These are phyloP conservation scores for Dendrocalamus latiflorus DNA, from an alignment of 202 grass and related monocot species.

Conservation along the genomic window DNA sequence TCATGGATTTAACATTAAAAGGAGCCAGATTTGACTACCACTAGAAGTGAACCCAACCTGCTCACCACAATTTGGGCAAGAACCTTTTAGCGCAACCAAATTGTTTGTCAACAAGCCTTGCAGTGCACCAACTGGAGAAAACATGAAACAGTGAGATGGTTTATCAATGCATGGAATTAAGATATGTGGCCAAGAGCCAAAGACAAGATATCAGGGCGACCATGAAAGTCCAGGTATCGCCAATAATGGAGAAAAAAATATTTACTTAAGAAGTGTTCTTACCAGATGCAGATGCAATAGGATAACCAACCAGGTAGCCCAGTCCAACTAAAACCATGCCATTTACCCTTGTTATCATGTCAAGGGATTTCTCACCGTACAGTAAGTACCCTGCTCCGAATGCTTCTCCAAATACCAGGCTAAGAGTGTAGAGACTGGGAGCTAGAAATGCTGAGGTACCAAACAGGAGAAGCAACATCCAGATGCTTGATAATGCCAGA, in stretches of 20 bases:
- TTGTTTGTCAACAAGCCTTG: conserved; percentile 65
- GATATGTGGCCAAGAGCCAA: not conserved
- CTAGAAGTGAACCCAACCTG: conserved; percentile 51
- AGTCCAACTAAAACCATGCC: conserved; percentile 54
- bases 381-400: conserved; percentile 50
- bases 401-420: conserved; percentile 32
- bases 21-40: not conserved
- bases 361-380: conserved; percentile 39
- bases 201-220: too few species aligned
- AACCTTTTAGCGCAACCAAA: conserved; percentile 87
- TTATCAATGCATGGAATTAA: not conserved
- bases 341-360: conserved; percentile 42
- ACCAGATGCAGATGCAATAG: conserved; percentile 76
- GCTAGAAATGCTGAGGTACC: conserved; percentile 58
- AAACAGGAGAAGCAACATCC: conserved; percentile 68
- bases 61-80: conserved; percentile 88
- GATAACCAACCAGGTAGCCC: conserved; percentile 68
- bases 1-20: not conserved
- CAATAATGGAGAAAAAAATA: not conserved
- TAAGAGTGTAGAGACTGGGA: conserved; percentile 50
- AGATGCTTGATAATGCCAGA: conserved; percentile 71
- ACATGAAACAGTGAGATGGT: not conserved
- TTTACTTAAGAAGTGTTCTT: not conserved
- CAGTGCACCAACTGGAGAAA: conserved; percentile 63
- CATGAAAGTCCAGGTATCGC: not conserved